Base-by-base conservation (phyloP, 2,329 filamentous ascomycete species). In the Fusarium fracticaudum region DNA sequence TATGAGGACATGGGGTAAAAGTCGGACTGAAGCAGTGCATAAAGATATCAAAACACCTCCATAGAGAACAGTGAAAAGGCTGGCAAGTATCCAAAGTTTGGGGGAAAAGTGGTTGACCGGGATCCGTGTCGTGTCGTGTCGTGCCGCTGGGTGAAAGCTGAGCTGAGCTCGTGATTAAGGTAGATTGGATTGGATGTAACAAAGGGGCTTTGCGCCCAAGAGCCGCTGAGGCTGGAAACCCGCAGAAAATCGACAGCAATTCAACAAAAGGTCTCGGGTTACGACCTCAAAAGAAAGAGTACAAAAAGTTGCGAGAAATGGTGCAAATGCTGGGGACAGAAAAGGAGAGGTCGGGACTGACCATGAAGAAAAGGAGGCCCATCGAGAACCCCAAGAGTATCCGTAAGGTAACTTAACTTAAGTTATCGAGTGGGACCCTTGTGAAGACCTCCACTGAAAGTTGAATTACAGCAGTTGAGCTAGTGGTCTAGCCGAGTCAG, bases 341-440 rank as follows among this genome's bases (percentile, higher is more conserved):
- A 71, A 64, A 69, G 71, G 67, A 70, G 76, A 79, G 75, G 74
- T 68, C 71, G 71, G 77, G 70, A 57, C 50, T 41, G 54, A 60
- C 62, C 58, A 70, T 64, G 54, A 61, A 48, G 64, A 78, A 78
- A 78, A 78, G 77, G 77, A 78, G 77, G 76, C 71, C 70, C 69
- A 72, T 78, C 65, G 64, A 76, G 59, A 68, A 63, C 68, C 67
- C 26, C 40, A 62, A 61, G 58, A 51, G 48, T 35, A 35, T 35
- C 33, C 33, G 33, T 51, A 35, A 51, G 31, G 13, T 54, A 62
- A 40, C 35, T 54, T 47, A 67, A 50, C 38, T 67, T 68, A 71
- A 71, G 63, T 63, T 55, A 38, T 60, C 47, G 33, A 33, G 64
- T 75, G 76, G 76, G 69, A 67, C 76, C 72, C 60, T 71, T 63